Evolutionary conservation across 371 early-diverging fungal species (phyloP).

Genomic region (Lichtheimia ramosa): DNA sequence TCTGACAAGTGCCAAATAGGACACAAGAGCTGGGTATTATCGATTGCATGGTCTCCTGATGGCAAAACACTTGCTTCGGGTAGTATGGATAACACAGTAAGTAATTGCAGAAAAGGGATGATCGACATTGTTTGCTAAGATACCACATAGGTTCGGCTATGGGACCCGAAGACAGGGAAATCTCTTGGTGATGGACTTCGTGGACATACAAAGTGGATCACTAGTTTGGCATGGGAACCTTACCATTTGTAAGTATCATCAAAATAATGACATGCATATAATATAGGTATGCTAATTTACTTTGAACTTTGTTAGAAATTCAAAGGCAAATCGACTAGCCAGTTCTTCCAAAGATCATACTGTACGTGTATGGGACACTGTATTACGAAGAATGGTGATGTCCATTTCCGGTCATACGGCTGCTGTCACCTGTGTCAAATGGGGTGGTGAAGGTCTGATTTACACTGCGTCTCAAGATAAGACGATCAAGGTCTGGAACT

Average conservation of each 20-base stretch:
- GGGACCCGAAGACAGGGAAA: conserved; percentile 87
- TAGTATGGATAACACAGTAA: conserved; percentile 91
- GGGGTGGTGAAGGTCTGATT: conserved; percentile 95
- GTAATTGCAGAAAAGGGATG: conserved; percentile 4
- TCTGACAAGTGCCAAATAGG: conserved; percentile 41
- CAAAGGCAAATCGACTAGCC: conserved; percentile 80
- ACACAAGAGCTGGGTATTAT: conserved; percentile 93
- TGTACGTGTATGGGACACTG: conserved; percentile 94
- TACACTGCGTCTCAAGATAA: conserved; percentile 92
- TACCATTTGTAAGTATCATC: conserved; percentile 66
- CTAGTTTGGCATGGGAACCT: conserved; percentile 92
- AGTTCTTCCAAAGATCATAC: conserved; percentile 96
- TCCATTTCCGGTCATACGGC: conserved; percentile 89
- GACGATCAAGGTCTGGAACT: conserved; percentile 93
- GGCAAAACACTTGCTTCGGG: conserved; percentile 87
- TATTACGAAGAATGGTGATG: conserved; percentile 71
- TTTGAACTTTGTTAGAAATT: conserved; percentile 41
- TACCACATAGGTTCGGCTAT: conserved; percentile 56
- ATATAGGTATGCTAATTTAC: neutral
- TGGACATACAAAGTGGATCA: conserved; percentile 91
- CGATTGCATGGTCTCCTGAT: conserved; percentile 94
- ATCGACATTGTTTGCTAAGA: neutral
- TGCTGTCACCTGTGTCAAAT: conserved; percentile 89
- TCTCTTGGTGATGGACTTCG: conserved; percentile 75
- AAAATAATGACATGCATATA: neutral